These are phyloP conservation scores for Saksenaea vasiformis DNA, from an alignment of 371 early-diverging fungal genomes.

Conservation along the genomic window DNA sequence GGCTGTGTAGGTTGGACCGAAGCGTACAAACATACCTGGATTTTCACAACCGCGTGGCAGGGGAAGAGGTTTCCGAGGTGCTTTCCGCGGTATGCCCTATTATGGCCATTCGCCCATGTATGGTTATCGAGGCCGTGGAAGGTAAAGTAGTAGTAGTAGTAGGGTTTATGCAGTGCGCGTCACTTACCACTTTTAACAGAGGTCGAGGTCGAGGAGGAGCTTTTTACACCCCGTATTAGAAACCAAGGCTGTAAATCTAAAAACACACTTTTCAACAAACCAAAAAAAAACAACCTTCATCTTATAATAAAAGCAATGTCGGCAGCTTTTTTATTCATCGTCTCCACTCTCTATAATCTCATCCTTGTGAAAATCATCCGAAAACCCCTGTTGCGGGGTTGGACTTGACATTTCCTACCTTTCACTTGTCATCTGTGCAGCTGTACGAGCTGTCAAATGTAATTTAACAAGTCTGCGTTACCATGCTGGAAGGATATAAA, in stretches of 20 bases:
- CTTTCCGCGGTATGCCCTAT: slow-evolving; percentile 62
- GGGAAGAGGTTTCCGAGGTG: slow-evolving; percentile 75
- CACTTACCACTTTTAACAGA: slow-evolving; percentile 20
- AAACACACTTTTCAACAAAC: background rate
- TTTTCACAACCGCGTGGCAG: slow-evolving; percentile 68
- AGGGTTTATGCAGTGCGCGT: background rate
- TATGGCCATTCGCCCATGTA: slow-evolving; percentile 56
- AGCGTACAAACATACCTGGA: slow-evolving; percentile 96
- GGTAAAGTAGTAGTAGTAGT: slow-evolving; percentile 21
- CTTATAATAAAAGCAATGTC: too few species aligned
- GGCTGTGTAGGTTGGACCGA: slow-evolving; percentile 67
- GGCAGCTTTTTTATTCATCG: too few species aligned
- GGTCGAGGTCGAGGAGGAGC: slow-evolving; percentile 67
- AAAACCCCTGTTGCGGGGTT: too few species aligned
- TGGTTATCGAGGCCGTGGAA: slow-evolving; percentile 60
- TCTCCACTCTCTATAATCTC: too few species aligned
- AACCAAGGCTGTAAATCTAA: background rate
- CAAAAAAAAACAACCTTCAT: too few species aligned
- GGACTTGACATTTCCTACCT: too few species aligned
- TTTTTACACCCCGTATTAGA: slow-evolving; percentile 67
- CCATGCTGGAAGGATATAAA: too few species aligned
- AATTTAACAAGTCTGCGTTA: too few species aligned
- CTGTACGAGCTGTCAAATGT: too few species aligned
- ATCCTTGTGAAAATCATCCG: too few species aligned
- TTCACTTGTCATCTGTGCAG: too few species aligned